Conservation (phyloP, 805 yeast species). For the Cephaloascus albidus region DNA sequence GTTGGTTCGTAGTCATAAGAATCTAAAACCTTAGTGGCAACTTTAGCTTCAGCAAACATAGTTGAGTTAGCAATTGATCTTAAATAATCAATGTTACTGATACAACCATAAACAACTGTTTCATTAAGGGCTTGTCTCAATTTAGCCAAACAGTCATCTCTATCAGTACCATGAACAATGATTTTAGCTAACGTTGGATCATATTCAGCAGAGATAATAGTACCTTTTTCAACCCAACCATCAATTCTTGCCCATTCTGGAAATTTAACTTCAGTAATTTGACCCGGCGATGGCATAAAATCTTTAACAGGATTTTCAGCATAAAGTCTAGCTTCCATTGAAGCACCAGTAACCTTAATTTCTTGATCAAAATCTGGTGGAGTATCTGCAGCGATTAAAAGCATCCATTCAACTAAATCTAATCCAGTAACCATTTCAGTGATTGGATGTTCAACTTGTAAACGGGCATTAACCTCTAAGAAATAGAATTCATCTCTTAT, state of each 20-base stretch:
- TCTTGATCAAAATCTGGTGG: constrained; percentile 68
- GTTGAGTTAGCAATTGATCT: constrained; percentile 74
- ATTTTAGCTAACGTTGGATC: constrained; percentile 96
- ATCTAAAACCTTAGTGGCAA: constrained; percentile 84
- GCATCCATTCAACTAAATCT: constrained; percentile 97
- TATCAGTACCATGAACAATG: constrained; percentile 86
- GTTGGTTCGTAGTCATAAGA: constrained; percentile 68
- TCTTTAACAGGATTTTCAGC: constrained; percentile 97
- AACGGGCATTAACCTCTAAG: constrained; percentile 91
- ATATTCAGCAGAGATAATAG: constrained; percentile 82
- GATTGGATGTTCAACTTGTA: constrained; percentile 97
- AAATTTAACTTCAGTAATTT: constrained; percentile 72
- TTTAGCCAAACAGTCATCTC: constrained; percentile 74
- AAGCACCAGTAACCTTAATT: constrained; percentile 67
- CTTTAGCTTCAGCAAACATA: constrained; percentile 77
- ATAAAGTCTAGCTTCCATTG: constrained; percentile 94
- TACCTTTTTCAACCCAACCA: constrained; percentile 88
- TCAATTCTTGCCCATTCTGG: constrained; percentile 92
- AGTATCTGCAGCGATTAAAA: constrained; percentile 79
- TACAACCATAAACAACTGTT: constrained; percentile 82
- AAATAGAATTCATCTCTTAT: constrained; percentile 84
- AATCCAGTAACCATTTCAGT: constrained; percentile 93
- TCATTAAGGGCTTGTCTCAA: constrained; percentile 76
- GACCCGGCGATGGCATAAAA: constrained; percentile 95
- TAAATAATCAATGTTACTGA: constrained; percentile 84